Base-by-base conservation (phyloP, 164 flowering plant species). In the Brasenia schreberi region DNA sequence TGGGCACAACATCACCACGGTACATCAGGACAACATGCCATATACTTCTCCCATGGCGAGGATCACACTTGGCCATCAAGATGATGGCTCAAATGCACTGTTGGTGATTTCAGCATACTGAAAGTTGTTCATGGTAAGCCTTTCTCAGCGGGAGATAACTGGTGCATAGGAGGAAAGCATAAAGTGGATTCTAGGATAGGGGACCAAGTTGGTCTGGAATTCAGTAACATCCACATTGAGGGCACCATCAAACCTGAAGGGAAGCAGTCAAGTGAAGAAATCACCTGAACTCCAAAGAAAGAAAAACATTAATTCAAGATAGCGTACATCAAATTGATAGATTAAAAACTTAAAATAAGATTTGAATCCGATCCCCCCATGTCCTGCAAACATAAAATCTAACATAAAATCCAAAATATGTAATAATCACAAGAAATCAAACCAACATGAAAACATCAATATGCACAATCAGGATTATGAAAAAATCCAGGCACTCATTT, bases 11-110 rank as follows among this genome's bases (percentile, higher is more conserved):
- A 71, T 81, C 86, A 9, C 86, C 86, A 0, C 86, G 72, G 71
- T 81, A 83, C 84, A 81, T 81, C 66, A 80, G 74, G 74, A 59
- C 86, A 82, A 75, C 86, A 82, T 5, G 86, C 84, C 84, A 81
- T 82, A 76, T 82, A 82, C 72, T 82, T 82, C 49, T 82, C 49
- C 85, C 82, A 64, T 82, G 85, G 59, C 83, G 82, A 0, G 86
- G 86, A 33, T 82, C 86, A 65, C 86, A 83, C 63, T 81, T 83
- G 56, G 86, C 86, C 86, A 81, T 83, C 86, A 83, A 62, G 84
- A 81, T 3, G 84, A 79, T 0, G 84, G 84, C 77, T 81, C 86
- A 33, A 83, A 83, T 61, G 84, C 86, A 67, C 82, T 76, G 74
- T 81, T 83, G 69, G 83, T 83, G 71, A 83, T 83, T 69, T 83